Evolutionary conservation across 2,329 filamentous ascomycete genomes (phyloP).

Genomic region (Whalleya microplaca): DNA sequence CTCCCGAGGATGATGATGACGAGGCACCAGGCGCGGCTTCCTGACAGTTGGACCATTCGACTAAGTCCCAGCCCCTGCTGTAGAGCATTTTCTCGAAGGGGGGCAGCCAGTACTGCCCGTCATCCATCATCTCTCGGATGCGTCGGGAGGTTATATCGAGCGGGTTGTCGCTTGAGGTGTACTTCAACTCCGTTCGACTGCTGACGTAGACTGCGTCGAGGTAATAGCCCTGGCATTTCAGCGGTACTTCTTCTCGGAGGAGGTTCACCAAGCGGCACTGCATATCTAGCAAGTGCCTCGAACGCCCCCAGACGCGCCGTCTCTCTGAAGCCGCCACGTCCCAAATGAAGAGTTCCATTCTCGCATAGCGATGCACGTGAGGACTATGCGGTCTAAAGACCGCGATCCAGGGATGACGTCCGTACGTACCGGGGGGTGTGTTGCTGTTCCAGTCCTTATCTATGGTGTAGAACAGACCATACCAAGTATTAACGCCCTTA

Average conservation of each 20-base stretch:
- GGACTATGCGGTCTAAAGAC: conserved; percentile 50
- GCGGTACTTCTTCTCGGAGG: conserved; percentile 36
- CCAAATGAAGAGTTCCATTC: conserved; percentile 59
- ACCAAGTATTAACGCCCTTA: conserved; percentile 40
- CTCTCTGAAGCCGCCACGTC: conserved; percentile 43
- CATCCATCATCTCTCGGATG: conserved; percentile 38
- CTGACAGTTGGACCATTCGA: conserved; percentile 32
- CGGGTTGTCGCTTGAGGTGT: conserved; percentile 36
- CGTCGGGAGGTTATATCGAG: conserved; percentile 49
- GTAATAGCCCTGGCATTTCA: conserved; percentile 37
- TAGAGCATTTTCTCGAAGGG: conserved; percentile 33
- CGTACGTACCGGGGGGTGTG: conserved; percentile 24
- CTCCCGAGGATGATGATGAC: background rate
- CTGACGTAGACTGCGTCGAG: conserved; percentile 53
- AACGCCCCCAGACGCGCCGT: conserved; percentile 4
- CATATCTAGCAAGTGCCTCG: conserved; percentile 42
- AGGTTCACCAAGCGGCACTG: conserved; percentile 50
- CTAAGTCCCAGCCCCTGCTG: conserved; percentile 43
- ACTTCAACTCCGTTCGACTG: conserved; percentile 29
- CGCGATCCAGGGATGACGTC: conserved; percentile 55
- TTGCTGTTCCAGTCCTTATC: conserved; percentile 42
- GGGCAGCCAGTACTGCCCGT: conserved; percentile 44
- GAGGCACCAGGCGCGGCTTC: conserved; percentile 12
- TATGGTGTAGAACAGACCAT: conserved; percentile 56
- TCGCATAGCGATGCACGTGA: conserved; percentile 35